phyloP scores from a whole-genome alignment of 305 asterid genomes.

The Fraxinus sp. region DNA sequence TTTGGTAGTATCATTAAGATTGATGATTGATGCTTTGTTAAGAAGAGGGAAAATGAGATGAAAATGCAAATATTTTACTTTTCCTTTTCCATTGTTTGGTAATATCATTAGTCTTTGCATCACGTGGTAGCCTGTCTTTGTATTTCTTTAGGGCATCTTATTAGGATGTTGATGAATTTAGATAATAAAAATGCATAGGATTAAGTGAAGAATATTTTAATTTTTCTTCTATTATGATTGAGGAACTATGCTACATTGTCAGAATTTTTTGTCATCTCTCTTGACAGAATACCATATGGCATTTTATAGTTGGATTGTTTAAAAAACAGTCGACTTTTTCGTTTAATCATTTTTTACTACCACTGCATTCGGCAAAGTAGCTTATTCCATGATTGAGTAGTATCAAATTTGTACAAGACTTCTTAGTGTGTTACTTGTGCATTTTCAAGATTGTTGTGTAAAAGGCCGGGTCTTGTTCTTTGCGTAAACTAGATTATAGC shows the following conservation, averaged over 20 bases:
- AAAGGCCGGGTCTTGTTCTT: constrained; percentile 18
- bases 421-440: constrained; percentile 1
- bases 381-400: neutral
- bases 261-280: no score
- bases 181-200: neutral
- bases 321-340: no score
- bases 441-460: constrained; percentile 8
- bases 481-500: neutral
- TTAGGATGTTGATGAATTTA: neutral
- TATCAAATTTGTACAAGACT: neutral
- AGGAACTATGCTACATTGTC: no score
- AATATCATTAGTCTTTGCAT: neutral
- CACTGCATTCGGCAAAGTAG: no score
- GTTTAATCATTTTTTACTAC: no score
- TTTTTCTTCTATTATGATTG: neutral
- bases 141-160: constrained; percentile 24
- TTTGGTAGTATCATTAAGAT: constrained; percentile 6
- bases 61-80: constrained; percentile 1
- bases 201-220: neutral
- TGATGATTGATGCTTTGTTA: neutral
- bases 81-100: neutral
- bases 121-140: neutral
- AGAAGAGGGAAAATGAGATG: neutral
- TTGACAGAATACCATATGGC: no score
- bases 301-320: no score